Base-by-base conservation (phyloP, 495 filamentous ascomycete genomes). In the Aspergillus olivimuriae region DNA sequence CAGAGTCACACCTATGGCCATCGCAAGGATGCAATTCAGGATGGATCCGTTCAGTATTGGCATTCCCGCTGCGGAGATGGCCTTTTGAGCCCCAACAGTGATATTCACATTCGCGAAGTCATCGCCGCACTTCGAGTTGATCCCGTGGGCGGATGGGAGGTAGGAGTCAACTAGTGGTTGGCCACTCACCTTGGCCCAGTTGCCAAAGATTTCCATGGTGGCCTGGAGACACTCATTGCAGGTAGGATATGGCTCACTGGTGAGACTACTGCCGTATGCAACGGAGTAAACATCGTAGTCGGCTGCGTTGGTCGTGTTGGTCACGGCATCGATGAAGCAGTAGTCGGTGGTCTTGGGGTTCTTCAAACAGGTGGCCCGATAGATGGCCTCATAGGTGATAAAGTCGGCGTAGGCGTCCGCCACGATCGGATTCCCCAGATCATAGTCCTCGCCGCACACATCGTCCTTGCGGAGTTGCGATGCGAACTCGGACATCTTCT, bases 281-380 rank as follows among this genome's bases (percentile, higher is more conserved):
- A 97, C 67, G 52, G 82, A 88, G 67, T 96, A 98, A 14, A 90
- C 67, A 47, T 89, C 86, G 26, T 80, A 73, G 57, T 87, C 82
- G 19, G 75, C 74, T 0, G 82, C 68, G 19, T 77, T 83, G 8
- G 77, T 72, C 14, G 55, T 52, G 59, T 95, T 95, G 8, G 83
- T 89, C 45, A 88, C 78, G 18, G 89, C 88, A 53, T 88, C 84
- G 44, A 87, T 87, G 57, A 89, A 96, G 65, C 82, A 77, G 45
- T 72, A 77, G 38, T 70, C 45, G 4, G 54, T 24, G 1, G 64
- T 69, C 32, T 54, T 36, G 2, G 62, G 51, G 41, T 62, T 62
- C 51, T 86, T 80, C 23, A 90, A 68, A 58, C 92, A 98, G 4
- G 78, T 80, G 0, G 87, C 86, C n/a, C 70, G 71, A 62, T 89